Evolutionary conservation across 768 basidiomycete species (phyloP).

Genomic region (Lactarius sanguifluus): DNA sequence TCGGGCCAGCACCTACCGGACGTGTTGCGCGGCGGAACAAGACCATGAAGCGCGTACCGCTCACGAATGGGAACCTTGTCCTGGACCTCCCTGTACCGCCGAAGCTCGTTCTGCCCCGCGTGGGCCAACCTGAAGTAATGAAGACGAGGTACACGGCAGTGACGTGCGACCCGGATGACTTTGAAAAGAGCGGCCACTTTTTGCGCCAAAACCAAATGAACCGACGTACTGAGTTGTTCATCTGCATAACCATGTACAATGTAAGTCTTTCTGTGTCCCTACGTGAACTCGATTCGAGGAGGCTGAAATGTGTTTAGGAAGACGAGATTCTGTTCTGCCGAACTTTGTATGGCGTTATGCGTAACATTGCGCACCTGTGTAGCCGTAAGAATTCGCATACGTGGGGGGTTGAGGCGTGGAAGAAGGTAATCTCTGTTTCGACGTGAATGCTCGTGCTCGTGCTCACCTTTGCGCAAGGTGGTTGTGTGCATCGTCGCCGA

Average conservation of each 20-base stretch:
- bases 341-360: slow-evolving; percentile 94
- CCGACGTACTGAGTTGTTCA: slow-evolving; percentile 85
- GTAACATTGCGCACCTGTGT: slow-evolving; percentile 76
- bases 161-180: slow-evolving; percentile 93
- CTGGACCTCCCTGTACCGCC: slow-evolving; percentile 82
- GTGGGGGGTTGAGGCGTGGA: slow-evolving; percentile 97
- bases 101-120: slow-evolving; percentile 72
- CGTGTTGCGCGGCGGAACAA: slow-evolving; percentile 72
- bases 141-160: slow-evolving; percentile 83
- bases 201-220: slow-evolving; percentile 79
- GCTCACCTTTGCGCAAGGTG: slow-evolving; percentile 48
- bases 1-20: slow-evolving; percentile 83
- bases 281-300: slow-evolving; percentile 9
- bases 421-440: slow-evolving; percentile 57
- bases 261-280: slow-evolving; percentile 49
- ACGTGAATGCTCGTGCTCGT: background rate
- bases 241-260: slow-evolving; percentile 97
- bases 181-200: slow-evolving; percentile 78
- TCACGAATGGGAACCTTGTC: slow-evolving; percentile 88
- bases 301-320: slow-evolving; percentile 49
- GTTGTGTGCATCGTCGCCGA: slow-evolving; percentile 93
- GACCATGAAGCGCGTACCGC: slow-evolving; percentile 74
- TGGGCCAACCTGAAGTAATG: slow-evolving; percentile 70
- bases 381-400: slow-evolving; percentile 88
- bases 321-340: slow-evolving; percentile 89